A percentile compares a stretch with the other conserved stretches of the same genome.
Evolutionary conservation across 768 basidiomycete genomes (phyloP).

Genomic region (Rhizopogon vesiculosus): DNA sequence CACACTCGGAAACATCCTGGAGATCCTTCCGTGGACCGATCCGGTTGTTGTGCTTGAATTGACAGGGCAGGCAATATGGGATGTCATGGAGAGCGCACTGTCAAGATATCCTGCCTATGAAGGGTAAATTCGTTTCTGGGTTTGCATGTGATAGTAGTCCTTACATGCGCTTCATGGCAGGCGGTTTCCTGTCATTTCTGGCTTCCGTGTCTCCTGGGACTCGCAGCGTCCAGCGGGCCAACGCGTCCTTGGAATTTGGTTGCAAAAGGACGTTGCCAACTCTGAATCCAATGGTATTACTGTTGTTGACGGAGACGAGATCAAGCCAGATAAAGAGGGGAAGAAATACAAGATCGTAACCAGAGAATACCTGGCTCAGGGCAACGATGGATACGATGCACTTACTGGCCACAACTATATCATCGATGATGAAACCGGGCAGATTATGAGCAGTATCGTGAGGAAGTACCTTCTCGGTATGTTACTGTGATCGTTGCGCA

Average conservation of each 20-base stretch:
- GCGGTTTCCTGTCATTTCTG: conserved; percentile 85
- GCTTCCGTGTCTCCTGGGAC: conserved; percentile 84
- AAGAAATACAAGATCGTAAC: conserved; percentile 77
- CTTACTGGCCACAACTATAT: conserved; percentile 64
- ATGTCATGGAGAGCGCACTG: conserved; percentile 67
- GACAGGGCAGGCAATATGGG: conserved; percentile 77
- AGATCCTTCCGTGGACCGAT: conserved; percentile 87
- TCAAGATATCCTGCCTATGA: conserved; percentile 86
- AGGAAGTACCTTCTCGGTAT: conserved; percentile 81
- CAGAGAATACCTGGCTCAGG: conserved; percentile 80
- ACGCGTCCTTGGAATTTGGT: conserved; percentile 71
- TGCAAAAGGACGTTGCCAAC: conserved; percentile 34
- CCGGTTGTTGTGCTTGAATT: conserved; percentile 79
- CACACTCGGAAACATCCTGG: conserved; percentile 82
- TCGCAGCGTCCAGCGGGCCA: conserved; percentile 65
- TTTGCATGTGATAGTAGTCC: neutral
- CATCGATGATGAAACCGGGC: conserved; percentile 80
- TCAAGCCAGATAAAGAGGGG: conserved; percentile 42
- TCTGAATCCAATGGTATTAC: conserved; percentile 16
- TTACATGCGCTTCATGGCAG: conserved; percentile 31
- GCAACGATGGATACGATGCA: conserved; percentile 77
- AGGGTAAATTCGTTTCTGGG: conserved; percentile 47
- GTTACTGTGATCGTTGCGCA: neutral
- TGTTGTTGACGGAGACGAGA: conserved; percentile 44
- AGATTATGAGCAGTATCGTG: conserved; percentile 73